Evolutionary conservation across 371 early-diverging fungal species (phyloP).

Genomic region (Lichtheimia corymbifera): DNA sequence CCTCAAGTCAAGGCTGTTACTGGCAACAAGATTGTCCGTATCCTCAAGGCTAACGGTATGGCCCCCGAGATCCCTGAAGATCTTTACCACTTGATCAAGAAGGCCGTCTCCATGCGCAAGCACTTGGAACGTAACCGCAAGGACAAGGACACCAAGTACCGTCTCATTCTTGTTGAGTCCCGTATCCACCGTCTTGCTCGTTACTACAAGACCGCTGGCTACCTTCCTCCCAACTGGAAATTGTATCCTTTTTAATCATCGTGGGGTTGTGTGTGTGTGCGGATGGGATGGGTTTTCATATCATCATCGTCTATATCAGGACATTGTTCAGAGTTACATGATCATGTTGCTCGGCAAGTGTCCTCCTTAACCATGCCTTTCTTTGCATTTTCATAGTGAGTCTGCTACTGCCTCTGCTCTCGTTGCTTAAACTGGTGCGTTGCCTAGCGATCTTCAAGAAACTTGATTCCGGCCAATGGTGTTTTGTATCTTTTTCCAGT

Average conservation of each 20-base stretch:
- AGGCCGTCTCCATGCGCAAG: constrained; percentile 99
- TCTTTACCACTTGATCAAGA: constrained; percentile 99
- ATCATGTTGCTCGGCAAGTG: constrained; percentile 36
- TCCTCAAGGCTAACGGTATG: constrained; percentile 89
- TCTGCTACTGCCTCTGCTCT: constrained; percentile 53
- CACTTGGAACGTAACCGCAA: constrained; percentile 99
- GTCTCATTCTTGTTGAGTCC: constrained; percentile 98
- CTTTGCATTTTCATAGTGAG: constrained; percentile 42
- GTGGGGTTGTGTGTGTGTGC: background rate
- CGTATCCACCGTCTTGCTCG: constrained; percentile 99
- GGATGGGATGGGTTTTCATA: constrained; percentile 2
- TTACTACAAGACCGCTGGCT: constrained; percentile 99
- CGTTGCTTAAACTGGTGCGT: constrained; percentile 37
- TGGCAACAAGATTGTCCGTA: constrained; percentile 96
- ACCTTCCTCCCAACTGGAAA: constrained; percentile 99
- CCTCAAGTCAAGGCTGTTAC: constrained; percentile 96
- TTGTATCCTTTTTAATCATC: constrained; percentile 61
- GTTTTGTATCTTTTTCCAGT: constrained; percentile 7
- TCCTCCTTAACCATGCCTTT: constrained; percentile 34
- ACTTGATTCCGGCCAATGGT: background rate
- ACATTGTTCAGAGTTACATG: constrained; percentile 15
- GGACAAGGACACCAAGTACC: constrained; percentile 99
- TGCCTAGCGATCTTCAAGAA: no score
- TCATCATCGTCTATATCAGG: constrained; percentile 21
- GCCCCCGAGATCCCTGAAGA: constrained; percentile 99